A percentile compares a stretch with the other conserved stretches of the same genome.
phyloP scores from a whole-genome alignment of 2,329 filamentous ascomycete genomes.

The Sclerotiophoma versabilis region DNA sequence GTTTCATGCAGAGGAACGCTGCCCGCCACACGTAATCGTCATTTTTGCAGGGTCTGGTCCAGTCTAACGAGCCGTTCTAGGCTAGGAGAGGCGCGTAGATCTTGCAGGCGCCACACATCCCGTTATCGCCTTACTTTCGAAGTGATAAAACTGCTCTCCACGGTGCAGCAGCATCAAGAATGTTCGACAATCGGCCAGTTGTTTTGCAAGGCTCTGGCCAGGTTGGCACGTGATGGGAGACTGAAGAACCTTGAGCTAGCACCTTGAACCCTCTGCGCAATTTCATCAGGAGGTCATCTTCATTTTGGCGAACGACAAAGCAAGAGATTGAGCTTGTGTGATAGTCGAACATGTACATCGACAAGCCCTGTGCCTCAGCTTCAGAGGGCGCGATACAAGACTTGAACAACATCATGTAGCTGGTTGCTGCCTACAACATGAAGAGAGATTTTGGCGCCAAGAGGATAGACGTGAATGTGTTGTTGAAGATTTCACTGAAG shows the following conservation, averaged over 20 bases:
- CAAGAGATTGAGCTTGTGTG: too few relatives aligned
- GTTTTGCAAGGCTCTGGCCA: neutral
- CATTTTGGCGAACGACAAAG: too few relatives aligned
- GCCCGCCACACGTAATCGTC: slow-evolving; percentile 1
- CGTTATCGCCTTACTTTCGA: neutral
- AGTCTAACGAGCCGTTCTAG: neutral
- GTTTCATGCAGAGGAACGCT: neutral
- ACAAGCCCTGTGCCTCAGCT: too few relatives aligned
- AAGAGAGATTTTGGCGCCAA: neutral
- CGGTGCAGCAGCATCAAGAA: neutral
- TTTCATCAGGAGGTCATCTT: too few relatives aligned
- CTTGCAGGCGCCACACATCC: neutral
- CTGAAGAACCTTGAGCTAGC: neutral
- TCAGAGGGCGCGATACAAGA: too few relatives aligned
- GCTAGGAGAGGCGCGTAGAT: neutral
- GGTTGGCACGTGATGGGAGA: neutral
- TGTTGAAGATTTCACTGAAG: neutral
- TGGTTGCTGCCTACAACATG: too few relatives aligned
- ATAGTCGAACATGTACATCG: too few relatives aligned
- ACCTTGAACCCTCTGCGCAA: too few relatives aligned
- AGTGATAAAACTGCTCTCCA: neutral
- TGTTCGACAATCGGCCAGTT: neutral
- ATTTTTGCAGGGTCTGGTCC: neutral
- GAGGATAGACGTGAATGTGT: neutral
- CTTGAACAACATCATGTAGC: too few relatives aligned